Base-by-base conservation (phyloP, 2,329 filamentous ascomycete species). In the Rasamsonia emersonii region DNA sequence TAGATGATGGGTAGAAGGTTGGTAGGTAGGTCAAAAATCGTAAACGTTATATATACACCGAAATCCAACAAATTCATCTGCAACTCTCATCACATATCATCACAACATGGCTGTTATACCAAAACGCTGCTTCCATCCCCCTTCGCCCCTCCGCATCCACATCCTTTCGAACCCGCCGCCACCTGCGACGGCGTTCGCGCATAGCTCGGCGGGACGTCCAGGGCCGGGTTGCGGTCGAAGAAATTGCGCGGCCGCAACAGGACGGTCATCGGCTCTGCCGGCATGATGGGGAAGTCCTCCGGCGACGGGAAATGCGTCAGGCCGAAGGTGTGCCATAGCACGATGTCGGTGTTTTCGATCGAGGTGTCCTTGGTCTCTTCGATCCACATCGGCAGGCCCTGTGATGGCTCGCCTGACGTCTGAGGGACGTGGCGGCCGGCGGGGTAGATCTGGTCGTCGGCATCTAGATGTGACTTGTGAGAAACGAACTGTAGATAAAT, bases 241-340 rank as follows among this genome's bases (percentile, higher is more conserved):
- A 93, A 93, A 64, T 93, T 80, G 24, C 85, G 66, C 3, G 86
- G 86, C 18, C 84, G 67, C 24, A 93, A 66, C 20, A 93, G 68
- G 45, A 93, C 64, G 1, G 77, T 84, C 72, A 94, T 88, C 1
- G 84, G 82, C 65, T 88, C 82, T 0, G 75, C 82, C 0, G 86
- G 86, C 86, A 94, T 94, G 46, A 94, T 70, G 18, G 88, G 88
- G 65, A 85, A 94, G 58, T 94, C 88, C 54, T 95, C 88, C 0
- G 86, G 86, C 0, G 82, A 67, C 0, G 88, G 86, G 66, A 94
- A 89, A 55, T 94, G 88, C 1, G 82, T 89, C 20, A 94, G 69
- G 20, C 88, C 88, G 50, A 94, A 95, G 0, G 86, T 93, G 62
- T 94, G 86, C 86, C 86, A 95, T 10, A 94, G 72, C 1, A 95